phyloP scores from a whole-genome alignment of 768 basidiomycete species.

The Boletus insuetus region DNA sequence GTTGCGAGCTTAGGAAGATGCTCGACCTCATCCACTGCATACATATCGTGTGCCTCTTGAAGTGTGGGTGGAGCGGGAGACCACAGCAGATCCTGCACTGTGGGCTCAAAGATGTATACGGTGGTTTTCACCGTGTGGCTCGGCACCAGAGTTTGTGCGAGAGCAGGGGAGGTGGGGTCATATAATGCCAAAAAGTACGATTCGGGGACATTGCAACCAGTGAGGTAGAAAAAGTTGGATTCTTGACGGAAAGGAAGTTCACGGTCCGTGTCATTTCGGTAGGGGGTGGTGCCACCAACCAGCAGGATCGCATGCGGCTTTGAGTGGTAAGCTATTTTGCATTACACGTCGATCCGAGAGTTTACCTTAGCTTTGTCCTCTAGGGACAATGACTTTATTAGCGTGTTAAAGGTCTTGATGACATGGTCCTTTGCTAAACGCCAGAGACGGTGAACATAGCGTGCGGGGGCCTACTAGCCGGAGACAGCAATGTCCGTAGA shows the following conservation, averaged over 20 bases:
- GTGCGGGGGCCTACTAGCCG: neutral
- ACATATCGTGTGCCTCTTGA: conserved; percentile 48
- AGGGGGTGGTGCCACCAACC: conserved; percentile 60
- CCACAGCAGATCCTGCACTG: conserved; percentile 82
- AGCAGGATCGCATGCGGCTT: conserved; percentile 72
- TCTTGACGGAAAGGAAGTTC: conserved; percentile 74
- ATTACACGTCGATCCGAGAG: neutral
- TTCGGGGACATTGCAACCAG: conserved; percentile 73
- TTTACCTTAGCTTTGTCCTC: conserved; percentile 53
- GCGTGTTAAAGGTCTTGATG: conserved; percentile 49
- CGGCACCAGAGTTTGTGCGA: conserved; percentile 37
- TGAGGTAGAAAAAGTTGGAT: conserved; percentile 87
- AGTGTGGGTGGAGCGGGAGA: conserved; percentile 76
- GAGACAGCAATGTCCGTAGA: neutral
- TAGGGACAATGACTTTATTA: conserved; percentile 48
- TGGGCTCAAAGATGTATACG: conserved; percentile 77
- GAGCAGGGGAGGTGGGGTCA: conserved; percentile 34
- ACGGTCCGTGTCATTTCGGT: conserved; percentile 81
- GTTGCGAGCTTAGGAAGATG: conserved; percentile 45
- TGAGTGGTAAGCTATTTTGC: neutral
- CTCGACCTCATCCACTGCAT: conserved; percentile 61
- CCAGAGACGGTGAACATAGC: neutral
- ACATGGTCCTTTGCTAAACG: conserved; percentile 50
- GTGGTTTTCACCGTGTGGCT: conserved; percentile 42
- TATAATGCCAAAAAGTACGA: conserved; percentile 64